Evolutionary conservation across 176 grass and related monocot genomes (phyloP).

Genomic region (Poa annua): DNA sequence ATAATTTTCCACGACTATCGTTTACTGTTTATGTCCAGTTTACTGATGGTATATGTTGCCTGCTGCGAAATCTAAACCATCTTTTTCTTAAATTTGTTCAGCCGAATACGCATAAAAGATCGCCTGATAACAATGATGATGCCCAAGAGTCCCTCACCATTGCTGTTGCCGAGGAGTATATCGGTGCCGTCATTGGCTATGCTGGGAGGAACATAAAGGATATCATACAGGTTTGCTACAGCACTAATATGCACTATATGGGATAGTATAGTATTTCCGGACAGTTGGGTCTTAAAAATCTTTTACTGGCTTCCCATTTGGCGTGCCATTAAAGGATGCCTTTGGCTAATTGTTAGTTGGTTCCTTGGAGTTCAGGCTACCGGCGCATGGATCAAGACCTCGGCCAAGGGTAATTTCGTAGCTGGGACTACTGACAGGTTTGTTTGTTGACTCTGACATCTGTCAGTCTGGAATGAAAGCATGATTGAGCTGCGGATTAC

Average conservation of each 20-base stretch:
- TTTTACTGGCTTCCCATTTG: not conserved
- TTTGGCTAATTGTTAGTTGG: not conserved
- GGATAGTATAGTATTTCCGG: not conserved
- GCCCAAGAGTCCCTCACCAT: constrained; percentile 70
- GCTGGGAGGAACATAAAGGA: constrained; percentile 87
- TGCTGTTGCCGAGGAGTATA: constrained; percentile 85
- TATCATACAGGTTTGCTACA: constrained; percentile 70
- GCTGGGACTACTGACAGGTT: constrained; percentile 62
- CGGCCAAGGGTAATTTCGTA: constrained; percentile 83
- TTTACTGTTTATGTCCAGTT: not conserved
- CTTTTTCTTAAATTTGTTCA: constrained; percentile 20
- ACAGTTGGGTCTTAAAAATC: not conserved
- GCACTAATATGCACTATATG: not conserved
- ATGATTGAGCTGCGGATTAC: not conserved
- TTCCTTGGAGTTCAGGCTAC: constrained; percentile 61
- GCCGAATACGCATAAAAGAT: constrained; percentile 51
- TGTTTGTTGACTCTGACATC: not conserved
- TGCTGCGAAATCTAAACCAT: not conserved
- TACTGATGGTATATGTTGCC: not conserved
- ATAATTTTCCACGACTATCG: not conserved
- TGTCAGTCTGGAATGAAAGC: not conserved
- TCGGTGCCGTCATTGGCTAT: constrained; percentile 84
- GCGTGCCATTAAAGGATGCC: not conserved
- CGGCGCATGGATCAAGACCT: constrained; percentile 88
- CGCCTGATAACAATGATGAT: constrained; percentile 52